These are phyloP conservation scores for Hypoxylon cercidicola DNA, from an alignment of 495 filamentous ascomycete genomes.

Conservation along the genomic window DNA sequence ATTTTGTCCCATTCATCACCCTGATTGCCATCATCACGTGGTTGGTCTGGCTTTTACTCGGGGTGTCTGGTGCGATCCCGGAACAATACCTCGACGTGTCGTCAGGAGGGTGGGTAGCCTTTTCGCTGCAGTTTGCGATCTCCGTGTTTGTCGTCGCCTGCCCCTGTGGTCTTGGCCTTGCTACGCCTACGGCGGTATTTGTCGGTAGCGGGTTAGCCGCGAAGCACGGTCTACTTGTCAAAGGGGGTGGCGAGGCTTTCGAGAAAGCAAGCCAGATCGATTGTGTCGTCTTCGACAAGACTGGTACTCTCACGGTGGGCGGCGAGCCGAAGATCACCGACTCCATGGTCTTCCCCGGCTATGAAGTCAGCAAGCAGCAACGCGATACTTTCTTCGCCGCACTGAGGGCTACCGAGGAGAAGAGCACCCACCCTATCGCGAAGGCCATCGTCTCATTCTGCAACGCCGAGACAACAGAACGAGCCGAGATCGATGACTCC, in stretches of 20 bases:
- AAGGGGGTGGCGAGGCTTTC: slow-evolving; percentile 96
- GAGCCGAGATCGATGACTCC: slow-evolving; percentile 53
- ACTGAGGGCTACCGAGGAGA: slow-evolving; percentile 77
- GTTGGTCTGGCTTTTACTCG: slow-evolving; percentile 83
- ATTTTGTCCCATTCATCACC: slow-evolving; percentile 90
- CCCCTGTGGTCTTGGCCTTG: slow-evolving; percentile 91
- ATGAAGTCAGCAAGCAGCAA: slow-evolving; percentile 39
- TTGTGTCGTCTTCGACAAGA: slow-evolving; percentile 95
- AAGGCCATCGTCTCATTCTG: slow-evolving; percentile 82
- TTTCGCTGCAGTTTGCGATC: slow-evolving; percentile 91
- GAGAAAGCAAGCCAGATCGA: slow-evolving; percentile 90
- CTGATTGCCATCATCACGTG: slow-evolving; percentile 84
- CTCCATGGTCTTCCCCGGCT: slow-evolving; percentile 63
- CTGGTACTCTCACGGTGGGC: slow-evolving; percentile 88
- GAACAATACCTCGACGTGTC: slow-evolving; percentile 70
- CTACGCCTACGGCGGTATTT: slow-evolving; percentile 92
- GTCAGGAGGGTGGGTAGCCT: slow-evolving; percentile 84
- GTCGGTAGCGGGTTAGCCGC: slow-evolving; percentile 91
- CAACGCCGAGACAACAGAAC: slow-evolving; percentile 48
- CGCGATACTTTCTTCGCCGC: slow-evolving; percentile 54
- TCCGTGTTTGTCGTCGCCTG: slow-evolving; percentile 96
- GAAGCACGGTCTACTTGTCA: slow-evolving; percentile 87
- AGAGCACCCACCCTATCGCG: slow-evolving; percentile 87
- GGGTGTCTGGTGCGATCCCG: slow-evolving; percentile 73
- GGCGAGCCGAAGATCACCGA: slow-evolving; percentile 84